Conservation (phyloP, 352 stramenopile genomes). For the Elongisporangium undulatum region DNA sequence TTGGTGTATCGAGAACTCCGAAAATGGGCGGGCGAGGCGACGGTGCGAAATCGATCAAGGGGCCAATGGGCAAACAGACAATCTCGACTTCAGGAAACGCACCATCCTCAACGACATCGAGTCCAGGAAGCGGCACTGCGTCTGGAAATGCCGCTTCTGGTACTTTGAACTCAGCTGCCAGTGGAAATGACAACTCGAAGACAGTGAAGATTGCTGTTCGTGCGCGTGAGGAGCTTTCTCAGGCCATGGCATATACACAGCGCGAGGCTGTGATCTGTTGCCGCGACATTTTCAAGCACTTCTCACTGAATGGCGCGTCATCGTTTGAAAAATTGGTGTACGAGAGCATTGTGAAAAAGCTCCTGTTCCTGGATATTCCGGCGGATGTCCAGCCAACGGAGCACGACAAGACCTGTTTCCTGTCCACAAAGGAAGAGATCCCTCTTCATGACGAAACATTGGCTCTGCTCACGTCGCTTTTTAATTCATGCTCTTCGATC, state of each 20-base stretch:
- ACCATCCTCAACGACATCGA: constrained; percentile 6
- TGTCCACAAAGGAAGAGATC: constrained; percentile 80
- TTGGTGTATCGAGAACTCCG: constrained; percentile 10
- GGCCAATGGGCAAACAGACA: constrained; percentile 17
- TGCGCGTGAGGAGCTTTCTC: constrained; percentile 79
- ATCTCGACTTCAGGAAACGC: constrained; percentile 9
- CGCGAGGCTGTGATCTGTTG: constrained; percentile 67
- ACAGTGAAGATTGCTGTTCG: constrained; percentile 62
- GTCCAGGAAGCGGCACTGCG: constrained; percentile 6
- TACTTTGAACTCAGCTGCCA: background rate
- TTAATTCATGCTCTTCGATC: constrained; percentile 48
- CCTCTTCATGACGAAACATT: constrained; percentile 75
- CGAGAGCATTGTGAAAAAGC: constrained; percentile 72
- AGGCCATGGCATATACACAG: constrained; percentile 73
- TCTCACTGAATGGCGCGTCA: constrained; percentile 52
- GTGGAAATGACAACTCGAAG: constrained; percentile 25
- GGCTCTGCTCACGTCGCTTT: constrained; percentile 49
- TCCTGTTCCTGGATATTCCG: constrained; percentile 81
- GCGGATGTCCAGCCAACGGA: constrained; percentile 80
- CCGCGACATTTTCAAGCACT: constrained; percentile 66
- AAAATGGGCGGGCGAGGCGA: constrained; percentile 22
- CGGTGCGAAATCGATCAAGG: constrained; percentile 24
- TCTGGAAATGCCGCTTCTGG: constrained; percentile 1
- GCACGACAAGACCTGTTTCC: constrained; percentile 81
- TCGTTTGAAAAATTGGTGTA: constrained; percentile 80